Conservation (phyloP, 2,329 filamentous ascomycete species). For the Harringtonia lauricola region DNA sequence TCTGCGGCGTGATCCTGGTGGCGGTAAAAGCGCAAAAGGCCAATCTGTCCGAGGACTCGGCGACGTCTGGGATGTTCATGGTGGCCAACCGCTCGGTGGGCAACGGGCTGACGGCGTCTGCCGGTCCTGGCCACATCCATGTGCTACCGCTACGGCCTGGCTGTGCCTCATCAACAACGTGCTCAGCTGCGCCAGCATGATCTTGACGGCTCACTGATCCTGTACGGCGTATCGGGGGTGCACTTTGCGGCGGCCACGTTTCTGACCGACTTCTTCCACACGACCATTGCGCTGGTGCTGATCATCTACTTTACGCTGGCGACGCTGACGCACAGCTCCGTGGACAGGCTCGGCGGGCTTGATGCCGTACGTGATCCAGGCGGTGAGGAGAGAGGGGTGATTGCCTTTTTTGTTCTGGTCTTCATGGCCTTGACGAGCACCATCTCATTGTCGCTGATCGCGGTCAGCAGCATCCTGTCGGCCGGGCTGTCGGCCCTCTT, state of each 20-base stretch:
- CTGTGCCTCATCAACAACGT: slow-evolving; percentile 27
- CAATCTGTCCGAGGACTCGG: slow-evolving; percentile 29
- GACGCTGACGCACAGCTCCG: slow-evolving; percentile 18
- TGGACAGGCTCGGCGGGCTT: slow-evolving; percentile 20
- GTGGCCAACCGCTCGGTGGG: slow-evolving; percentile 21
- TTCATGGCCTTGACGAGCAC: slow-evolving; percentile 42
- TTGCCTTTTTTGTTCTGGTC: slow-evolving; percentile 36
- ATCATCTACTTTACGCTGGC: slow-evolving; percentile 27
- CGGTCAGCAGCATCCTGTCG: slow-evolving; percentile 24
- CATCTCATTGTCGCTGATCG: slow-evolving; percentile 37
- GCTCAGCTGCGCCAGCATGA: slow-evolving; percentile 26
- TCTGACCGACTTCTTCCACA: slow-evolving; percentile 29
- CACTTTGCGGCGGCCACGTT: slow-evolving; percentile 28
- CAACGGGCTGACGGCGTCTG: slow-evolving; percentile 18
- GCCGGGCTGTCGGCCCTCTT: slow-evolving; percentile 24
- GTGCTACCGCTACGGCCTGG: slow-evolving; percentile 14
- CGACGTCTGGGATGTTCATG: slow-evolving; percentile 33
- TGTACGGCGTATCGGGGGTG: too few relatives aligned
- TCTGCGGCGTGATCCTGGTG: slow-evolving; percentile 25
- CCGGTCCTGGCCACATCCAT: slow-evolving; percentile 24
- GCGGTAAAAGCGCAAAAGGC: slow-evolving; percentile 29
- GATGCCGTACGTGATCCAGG: slow-evolving; percentile 23
- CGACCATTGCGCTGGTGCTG: slow-evolving; percentile 24
- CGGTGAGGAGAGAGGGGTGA: slow-evolving; percentile 25
- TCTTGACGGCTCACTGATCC: slow-evolving; percentile 28